Base-by-base conservation (phyloP, 177 flowering plant species). In the Vitis hybrid region DNA sequence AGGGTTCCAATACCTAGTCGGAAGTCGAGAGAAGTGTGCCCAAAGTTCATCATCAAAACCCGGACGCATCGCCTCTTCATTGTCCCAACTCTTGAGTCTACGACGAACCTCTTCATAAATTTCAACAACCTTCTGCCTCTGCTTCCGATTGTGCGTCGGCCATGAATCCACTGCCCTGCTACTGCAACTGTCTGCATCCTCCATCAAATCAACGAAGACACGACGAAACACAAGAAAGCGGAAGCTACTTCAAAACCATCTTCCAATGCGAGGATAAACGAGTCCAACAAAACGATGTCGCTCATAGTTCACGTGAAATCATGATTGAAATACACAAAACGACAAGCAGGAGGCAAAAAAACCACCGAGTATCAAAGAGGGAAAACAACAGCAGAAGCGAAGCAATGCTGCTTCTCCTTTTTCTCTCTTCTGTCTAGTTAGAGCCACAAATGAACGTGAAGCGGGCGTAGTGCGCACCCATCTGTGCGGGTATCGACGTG, bases 21-120 rank as follows among this genome's bases (percentile, higher is more conserved):
- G 82, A 52, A 86, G 83, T 11, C 80, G 75, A 66, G 55, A 21
- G 52, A 86, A 86, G 62, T 84, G 89, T 65, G 80, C 69, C 87
- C 84, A 79, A 9, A 86, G 78, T 58, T 84, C 80, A 60, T 84
- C 87, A 23, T 86, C 87, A 56, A 84, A 86, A 57, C 75, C 82
- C 60, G 86, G 83, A 11, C 49, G 56, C 21, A 11, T 6, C 0
- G 83, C 81, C 54, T 86, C 89, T 21, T 79, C 77, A 15, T 32
- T 48, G n/a, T 73, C 18, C 66, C 66, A 67, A 12, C 78, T 82
- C 26, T 48, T 75, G 30, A 86, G 81, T 17, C 89, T 75, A 32
- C 66, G 60, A 15, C 82, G 76, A 65, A 83, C 76, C 62, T 83
- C 84, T 7, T 63, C 60, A 67, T 63, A 83, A 8, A 81, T 77